Percentiles rank a stretch among this genome's conserved stretches.
Evolutionary conservation across 1,284 basidiomycete genomes (phyloP).

Genomic region (Xerocomus minutiporus): DNA sequence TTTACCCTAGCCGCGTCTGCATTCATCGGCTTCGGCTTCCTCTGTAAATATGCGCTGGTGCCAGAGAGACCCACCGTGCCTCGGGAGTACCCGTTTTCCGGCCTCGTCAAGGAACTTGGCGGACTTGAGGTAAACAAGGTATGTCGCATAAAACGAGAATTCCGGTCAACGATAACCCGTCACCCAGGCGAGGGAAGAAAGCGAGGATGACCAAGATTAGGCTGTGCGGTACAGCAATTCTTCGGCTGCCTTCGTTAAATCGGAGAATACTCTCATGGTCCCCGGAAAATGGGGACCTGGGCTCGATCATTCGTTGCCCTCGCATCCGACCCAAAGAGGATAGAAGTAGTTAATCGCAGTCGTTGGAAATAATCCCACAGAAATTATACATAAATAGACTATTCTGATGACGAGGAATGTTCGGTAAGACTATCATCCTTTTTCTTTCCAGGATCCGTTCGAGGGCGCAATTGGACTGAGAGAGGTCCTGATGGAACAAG

Average conservation of each 20-base stretch:
- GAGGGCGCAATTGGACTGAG: constrained; percentile 35
- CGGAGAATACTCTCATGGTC: neutral
- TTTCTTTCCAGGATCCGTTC: constrained; percentile 32
- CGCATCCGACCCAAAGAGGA: neutral
- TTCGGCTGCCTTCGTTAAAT: constrained; percentile 2
- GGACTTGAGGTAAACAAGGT: constrained; percentile 74
- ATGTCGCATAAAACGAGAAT: neutral
- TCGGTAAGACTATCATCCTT: constrained; percentile 12
- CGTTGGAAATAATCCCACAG: constrained; percentile 1
- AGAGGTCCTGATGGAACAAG: constrained; percentile 22
- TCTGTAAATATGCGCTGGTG: constrained; percentile 48
- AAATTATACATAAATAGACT: constrained; percentile 5
- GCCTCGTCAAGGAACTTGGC: constrained; percentile 69
- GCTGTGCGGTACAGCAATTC: constrained; percentile 14
- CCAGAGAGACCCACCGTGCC: constrained; percentile 61
- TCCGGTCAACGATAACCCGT: constrained; percentile 4
- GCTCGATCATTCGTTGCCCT: neutral
- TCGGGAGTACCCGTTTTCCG: constrained; percentile 69
- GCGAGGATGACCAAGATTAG: constrained; percentile 21
- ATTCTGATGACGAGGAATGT: constrained; percentile 4
- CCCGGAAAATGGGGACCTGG: constrained; percentile 5
- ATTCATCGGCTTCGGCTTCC: constrained; percentile 56
- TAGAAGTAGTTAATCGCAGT: neutral
- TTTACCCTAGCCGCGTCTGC: constrained; percentile 56
- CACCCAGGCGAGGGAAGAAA: constrained; percentile 31